Base-by-base conservation (phyloP, 1,284 basidiomycete genomes). In the Ganoderma sp. region DNA sequence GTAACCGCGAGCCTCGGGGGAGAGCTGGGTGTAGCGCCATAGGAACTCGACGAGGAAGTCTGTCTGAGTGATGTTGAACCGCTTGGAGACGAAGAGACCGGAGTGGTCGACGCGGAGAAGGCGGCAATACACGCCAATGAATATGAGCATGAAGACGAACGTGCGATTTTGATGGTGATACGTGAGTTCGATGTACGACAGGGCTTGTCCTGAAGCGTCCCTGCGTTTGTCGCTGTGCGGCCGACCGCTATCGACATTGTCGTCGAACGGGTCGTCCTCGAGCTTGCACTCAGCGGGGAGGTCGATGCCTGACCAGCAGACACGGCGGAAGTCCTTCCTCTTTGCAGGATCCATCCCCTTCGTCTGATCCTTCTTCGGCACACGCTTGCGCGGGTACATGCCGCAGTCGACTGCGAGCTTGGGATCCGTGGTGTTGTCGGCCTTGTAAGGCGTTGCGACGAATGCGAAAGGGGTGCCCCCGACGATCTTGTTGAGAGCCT, bases 41-140 rank as follows among this genome's bases (percentile, higher is more conserved):
- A 73, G 41, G 64, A 75, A 73, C 10, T 68, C 54, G n/a, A 12
- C 42, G 6, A 74, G 62, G 25, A 14, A 41, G 14, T 45, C 54
- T 0, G 69, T 52, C 4, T 50, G 1, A 10, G 48, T 58, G 56
- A 72, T 69, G 42, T 64, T 45, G 67, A 73, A 67, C 43, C 67
- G 61, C 50, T 66, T 57, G 0, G 67, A 61, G 25, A 66, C 61
- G 52, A 65, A 37, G n/a, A 65, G 15, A 4, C 68, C 68, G 0
- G 70, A 64, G 25, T 67, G 61, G 28, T 74, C 71, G 37, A 60
- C 32, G 19, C 63, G 50, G 28, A 64, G 10, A 19, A 74, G 14
- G 22, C 73, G 69, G 8, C 62, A 69, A 42, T 60, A 43, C 9
- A 59, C 15, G 22, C 69, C 37, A 2, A 39, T 39, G 37, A 39